Conservation (phyloP, 495 filamentous ascomycete genomes). For the Amorphotheca resinae region DNA sequence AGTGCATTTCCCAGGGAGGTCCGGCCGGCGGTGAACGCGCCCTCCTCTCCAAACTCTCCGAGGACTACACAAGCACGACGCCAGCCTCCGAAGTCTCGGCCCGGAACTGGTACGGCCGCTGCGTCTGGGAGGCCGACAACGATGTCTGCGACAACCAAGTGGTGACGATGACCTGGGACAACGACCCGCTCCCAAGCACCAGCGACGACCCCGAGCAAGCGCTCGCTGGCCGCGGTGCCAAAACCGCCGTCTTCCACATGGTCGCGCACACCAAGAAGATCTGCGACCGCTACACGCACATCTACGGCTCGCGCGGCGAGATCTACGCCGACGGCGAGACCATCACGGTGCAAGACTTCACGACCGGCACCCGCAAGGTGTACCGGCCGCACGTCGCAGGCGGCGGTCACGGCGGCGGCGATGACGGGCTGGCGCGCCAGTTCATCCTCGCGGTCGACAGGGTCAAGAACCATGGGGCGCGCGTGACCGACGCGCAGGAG, state of each 20-base stretch:
- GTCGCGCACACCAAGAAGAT: conserved; percentile 77
- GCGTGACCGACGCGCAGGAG: conserved; percentile 60
- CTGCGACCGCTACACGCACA: conserved; percentile 65
- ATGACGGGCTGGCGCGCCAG: conserved; percentile 64
- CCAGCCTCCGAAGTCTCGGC: conserved; percentile 38
- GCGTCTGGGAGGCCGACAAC: conserved; percentile 88
- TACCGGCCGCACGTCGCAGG: conserved; percentile 39
- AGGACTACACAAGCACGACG: conserved; percentile 53
- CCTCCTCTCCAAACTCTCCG: conserved; percentile 40
- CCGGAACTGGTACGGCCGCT: conserved; percentile 80
- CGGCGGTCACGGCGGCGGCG: conserved; percentile 75
- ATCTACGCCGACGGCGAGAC: conserved; percentile 61
- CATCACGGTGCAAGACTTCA: conserved; percentile 54
- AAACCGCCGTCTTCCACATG: conserved; percentile 89
- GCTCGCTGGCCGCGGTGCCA: conserved; percentile 46
- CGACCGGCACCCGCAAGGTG: conserved; percentile 37
- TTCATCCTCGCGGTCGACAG: conserved; percentile 72
- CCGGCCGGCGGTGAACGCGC: conserved; percentile 29
- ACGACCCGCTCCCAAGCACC: conserved; percentile 33
- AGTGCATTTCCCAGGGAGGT: conserved; percentile 31
- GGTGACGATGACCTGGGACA: conserved; percentile 77
- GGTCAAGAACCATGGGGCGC: conserved; percentile 58
- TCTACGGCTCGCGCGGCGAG: conserved; percentile 81
- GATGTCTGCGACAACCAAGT: conserved; percentile 85
- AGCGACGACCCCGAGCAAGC: conserved; percentile 13